Base-by-base conservation (phyloP, 1,139 yeast species). In the Spathaspora sp. region DNA sequence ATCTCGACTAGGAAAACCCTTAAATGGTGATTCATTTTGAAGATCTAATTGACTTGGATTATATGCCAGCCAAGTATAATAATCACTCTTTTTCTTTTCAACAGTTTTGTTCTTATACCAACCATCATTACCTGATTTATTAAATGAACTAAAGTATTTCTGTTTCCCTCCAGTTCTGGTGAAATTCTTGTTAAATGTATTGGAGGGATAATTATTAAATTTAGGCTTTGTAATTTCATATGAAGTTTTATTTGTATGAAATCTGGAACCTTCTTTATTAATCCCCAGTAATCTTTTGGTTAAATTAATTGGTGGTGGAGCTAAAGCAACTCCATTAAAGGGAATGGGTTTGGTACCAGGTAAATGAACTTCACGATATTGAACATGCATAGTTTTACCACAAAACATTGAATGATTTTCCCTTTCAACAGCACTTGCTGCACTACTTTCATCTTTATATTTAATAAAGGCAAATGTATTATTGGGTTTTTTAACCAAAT, bases 311-410 rank as follows among this genome's bases (percentile, higher is more conserved):
- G 91, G 91, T 7, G 91, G 89, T 4, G 91, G 91, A 0, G 91
- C 90, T 45, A 84, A 70, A 29, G 74, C 76, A 48, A 82, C 64
- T 23, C 80, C 65, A 45, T 48, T 43, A 50, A 50, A 17, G 43
- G 20, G 29, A 6, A 38, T 23, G 8, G 48, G 1, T 27, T 24
- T 26, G 20, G 38, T 29, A 17, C 31, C 24, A 9, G 43, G 41
- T 2, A 39, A 43, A 52, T 80, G 80, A 51, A 80, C 65, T 61
- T 86, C 95, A 49, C 87, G 78, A 59, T 85, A 88, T 63, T 86
- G 95, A 39, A 89, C 96, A 65, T 86, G 93, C 74, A 89, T 85
- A 4, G 93, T 85, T 62, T 79, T 84, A 45, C 80, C 82, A 57
- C 80, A 68, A 57, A 89, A 81, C 64, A 84, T 78, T 1, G 95